phyloP scores from a whole-genome alignment of 306 rosid species.

The Biancaea sappan region DNA sequence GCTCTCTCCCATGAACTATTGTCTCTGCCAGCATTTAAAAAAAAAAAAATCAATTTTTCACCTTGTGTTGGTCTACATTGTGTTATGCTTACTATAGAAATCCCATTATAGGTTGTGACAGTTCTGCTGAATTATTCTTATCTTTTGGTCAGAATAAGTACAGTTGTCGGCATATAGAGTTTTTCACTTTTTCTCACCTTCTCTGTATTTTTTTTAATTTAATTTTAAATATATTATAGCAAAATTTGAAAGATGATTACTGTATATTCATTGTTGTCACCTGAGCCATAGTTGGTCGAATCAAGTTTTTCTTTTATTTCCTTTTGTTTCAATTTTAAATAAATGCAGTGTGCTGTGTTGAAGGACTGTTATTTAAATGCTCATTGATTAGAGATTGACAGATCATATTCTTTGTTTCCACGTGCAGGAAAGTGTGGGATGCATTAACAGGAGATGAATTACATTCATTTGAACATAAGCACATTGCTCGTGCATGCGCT shows the following conservation, averaged over 20 bases:
- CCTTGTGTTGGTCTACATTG: not conserved
- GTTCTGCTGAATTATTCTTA: not conserved
- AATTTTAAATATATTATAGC: no score
- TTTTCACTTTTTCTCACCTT: not conserved
- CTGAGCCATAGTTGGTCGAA: not conserved
- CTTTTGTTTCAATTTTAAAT: conserved; percentile 1
- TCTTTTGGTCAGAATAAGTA: not conserved
- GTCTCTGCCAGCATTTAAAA: no score
- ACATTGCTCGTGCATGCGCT: conserved; percentile 95
- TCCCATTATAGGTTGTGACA: conserved; percentile 19
- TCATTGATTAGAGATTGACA: conserved; percentile 4
- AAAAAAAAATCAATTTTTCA: no score
- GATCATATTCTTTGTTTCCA: conserved; percentile 22
- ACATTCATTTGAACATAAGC: conserved; percentile 97
- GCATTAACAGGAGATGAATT: conserved; percentile 90
- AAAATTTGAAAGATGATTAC: not conserved
- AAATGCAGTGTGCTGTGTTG: not conserved
- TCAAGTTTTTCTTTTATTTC: not conserved
- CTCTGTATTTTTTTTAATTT: not conserved
- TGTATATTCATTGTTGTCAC: not conserved
- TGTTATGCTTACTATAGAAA: not conserved
- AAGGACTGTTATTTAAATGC: not conserved
- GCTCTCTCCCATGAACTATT: no score
- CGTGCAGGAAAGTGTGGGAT: conserved; percentile 96
- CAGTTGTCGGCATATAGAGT: not conserved